Base-by-base conservation (phyloP, 768 basidiomycete genomes). In the Pleurotus pulmonarius region DNA sequence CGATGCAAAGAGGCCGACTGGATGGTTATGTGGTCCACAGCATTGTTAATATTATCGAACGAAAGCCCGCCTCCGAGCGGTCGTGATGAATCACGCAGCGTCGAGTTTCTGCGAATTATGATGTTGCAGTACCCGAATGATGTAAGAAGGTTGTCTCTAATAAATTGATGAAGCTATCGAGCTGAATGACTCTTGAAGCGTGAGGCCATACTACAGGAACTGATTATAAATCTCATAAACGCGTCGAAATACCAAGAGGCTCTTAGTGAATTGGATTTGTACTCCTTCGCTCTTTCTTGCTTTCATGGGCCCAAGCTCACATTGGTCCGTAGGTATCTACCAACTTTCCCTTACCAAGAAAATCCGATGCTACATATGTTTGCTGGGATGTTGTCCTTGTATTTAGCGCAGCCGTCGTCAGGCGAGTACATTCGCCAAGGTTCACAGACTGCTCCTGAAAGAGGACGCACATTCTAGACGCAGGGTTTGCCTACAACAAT, bases 241-340 rank as follows among this genome's bases (percentile, higher is more conserved):
- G 67, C 76, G 16, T 79, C 75, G 4, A 78, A 77, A 64, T 76
- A 88, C 62, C 76, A 78, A 56, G 83, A 87, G 53, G 94, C 94
- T 1, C 72, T 94, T 55, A 88, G 92, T 58, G 91, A 97, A 66
- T 73, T 96, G 11, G 91, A 94, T 65, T 77, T 94, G 92, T 94
- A 70, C 60, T 82, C 70, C 4, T 58, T 22, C 38, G 2, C n/a
- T n/a, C n/a, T 4, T 9, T 54, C 16, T 20, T 9, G 49, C 16
- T 20, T 56, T 3, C 18, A 13, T 9, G 15, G 11, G 13, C 7
- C 3, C 15, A 8, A 48, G 16, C 7, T 12, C 3, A 12, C 49
- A 46, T 44, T 40, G 18, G 46, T 49, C 58, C 54, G 6, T 60
- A 93, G 93, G 22, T 95, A 91, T 67, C 78, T 96, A 4, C 90